Base-by-base conservation (phyloP, 2,329 filamentous ascomycete species). In the Venturia oleaginea region DNA sequence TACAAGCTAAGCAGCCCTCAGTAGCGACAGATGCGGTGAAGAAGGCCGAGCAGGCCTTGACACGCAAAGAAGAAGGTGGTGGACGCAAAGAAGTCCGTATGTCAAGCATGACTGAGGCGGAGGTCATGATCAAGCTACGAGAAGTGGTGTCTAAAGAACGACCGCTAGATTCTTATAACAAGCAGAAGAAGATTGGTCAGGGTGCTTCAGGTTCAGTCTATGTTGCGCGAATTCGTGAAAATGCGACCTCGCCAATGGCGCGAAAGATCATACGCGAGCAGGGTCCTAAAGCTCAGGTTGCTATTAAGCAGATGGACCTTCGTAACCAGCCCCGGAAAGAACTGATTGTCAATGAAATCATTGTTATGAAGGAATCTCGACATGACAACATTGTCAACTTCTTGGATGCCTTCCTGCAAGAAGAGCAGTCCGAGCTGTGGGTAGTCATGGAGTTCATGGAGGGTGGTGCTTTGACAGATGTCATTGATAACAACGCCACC, bases 361-460 rank as follows among this genome's bases (percentile, higher is more conserved):
- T 99, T 80, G 94, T 99, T 66, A 99, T 99, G 94, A 97, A 97
- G 80, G 94, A 99, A 79, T 96, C 91, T 81, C 90, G 92, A 74
- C 94, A 99, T 76, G 88, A 89, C 67, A 99, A 99, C 77, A 99
- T 99, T 80, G 94, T 99, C 77, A 99, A 99, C 78, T 99, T 96
- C 79, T 80, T 99, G 40, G 94, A 99, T 71, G 92, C 93, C 3
- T 99, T 97, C 81, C 79, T 99, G 73, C 90, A 94, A 72, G 96
- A 97, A 76, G 93, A 94, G 76, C 92, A 90, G 71, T 85, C 90
- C 64, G 94, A 99, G 76, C 84, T 99, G n/a, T 99, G 94, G 94
- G 92, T 99, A 13, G 93, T 99, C 62, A 96, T 99, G 94, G 94
- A 99, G 79, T 99, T 92, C 72, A 99, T 99, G 94, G 94, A 99